A percentile compares a stretch with the other conserved stretches of the same genome.
phyloP scores from a whole-genome alignment of 148 eudicot species.

The Vaccinium macrocarpon region DNA sequence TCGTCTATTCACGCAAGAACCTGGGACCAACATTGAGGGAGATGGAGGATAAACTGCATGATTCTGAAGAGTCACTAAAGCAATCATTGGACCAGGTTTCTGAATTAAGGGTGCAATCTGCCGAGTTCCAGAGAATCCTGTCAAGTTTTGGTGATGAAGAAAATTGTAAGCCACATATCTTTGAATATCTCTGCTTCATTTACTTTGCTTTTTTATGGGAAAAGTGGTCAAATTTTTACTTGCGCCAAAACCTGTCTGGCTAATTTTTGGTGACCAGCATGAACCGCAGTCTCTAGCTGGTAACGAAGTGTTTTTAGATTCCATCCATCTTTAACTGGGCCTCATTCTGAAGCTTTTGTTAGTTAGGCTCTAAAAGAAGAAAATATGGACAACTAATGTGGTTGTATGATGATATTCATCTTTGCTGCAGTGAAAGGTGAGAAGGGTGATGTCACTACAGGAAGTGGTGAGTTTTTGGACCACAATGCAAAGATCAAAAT shows the following conservation, averaged over 20 bases:
- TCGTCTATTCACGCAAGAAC: conserved; percentile 43
- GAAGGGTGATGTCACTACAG: conserved; percentile 29
- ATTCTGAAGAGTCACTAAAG: conserved; percentile 63
- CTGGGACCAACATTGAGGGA: conserved; percentile 34
- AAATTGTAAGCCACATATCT: conserved; percentile 34
- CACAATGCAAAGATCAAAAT: conserved; percentile 46
- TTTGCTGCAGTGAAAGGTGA: conserved; percentile 43
- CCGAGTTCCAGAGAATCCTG: conserved; percentile 57
- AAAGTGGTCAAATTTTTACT: neutral
- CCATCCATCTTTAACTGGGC: conserved; percentile 1
- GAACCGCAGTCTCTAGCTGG: neutral
- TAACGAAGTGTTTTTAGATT: neutral
- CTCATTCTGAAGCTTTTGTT: neutral
- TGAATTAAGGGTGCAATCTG: conserved; percentile 64
- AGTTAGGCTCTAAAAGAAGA: neutral
- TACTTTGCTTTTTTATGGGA: neutral
- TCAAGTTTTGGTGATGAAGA: conserved; percentile 38
- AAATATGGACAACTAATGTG: neutral
- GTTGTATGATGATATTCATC: neutral
- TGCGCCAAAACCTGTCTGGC: neutral
- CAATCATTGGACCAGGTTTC: conserved; percentile 66
- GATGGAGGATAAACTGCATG: conserved; percentile 54
- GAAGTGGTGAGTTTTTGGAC: conserved; percentile 35
- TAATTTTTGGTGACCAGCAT: neutral
- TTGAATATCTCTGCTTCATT: conserved; percentile 2